phyloP scores from a whole-genome alignment of 257 asterid genomes.

The Plantago elongata region DNA sequence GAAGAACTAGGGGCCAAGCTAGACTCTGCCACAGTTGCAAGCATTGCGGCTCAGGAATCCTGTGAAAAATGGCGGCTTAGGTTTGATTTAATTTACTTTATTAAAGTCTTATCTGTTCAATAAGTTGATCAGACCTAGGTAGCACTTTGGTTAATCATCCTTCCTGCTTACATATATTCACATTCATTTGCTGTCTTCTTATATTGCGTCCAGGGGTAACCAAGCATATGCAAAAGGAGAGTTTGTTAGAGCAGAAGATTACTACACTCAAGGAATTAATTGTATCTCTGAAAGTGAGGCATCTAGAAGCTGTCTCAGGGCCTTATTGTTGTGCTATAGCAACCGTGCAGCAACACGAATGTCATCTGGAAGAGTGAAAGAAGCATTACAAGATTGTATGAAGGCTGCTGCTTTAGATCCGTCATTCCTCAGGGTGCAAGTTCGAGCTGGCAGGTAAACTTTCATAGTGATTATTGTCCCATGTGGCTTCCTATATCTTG shows the following conservation, averaged over 20 bases:
- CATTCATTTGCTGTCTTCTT: constrained; percentile 16
- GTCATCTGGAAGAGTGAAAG: constrained; percentile 86
- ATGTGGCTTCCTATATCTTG: constrained; percentile 14
- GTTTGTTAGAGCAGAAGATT: constrained; percentile 81
- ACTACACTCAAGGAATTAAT: constrained; percentile 70
- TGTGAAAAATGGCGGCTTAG: constrained; percentile 97
- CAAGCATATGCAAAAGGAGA: constrained; percentile 92
- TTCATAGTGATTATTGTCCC: constrained; percentile 8
- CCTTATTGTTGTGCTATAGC: constrained; percentile 86
- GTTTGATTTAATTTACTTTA: constrained; percentile 31
- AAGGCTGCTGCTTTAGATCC: constrained; percentile 82
- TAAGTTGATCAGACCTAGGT: not conserved
- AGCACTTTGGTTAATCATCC: constrained; percentile 2
- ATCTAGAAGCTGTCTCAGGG: constrained; percentile 71
- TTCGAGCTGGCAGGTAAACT: constrained; percentile 92
- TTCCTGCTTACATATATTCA: constrained; percentile 4
- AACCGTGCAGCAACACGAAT: constrained; percentile 95
- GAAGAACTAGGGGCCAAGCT: constrained; percentile 37
- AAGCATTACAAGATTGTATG: constrained; percentile 84
- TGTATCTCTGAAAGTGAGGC: constrained; percentile 60
- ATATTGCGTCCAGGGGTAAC: constrained; percentile 69
- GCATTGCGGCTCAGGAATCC: constrained; percentile 74
- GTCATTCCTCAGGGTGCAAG: constrained; percentile 69
- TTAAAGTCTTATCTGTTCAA: not conserved
- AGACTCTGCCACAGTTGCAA: constrained; percentile 38